Conservation (phyloP, 108 stramenopile species). For the Phaeodactylum tricornutum region DNA sequence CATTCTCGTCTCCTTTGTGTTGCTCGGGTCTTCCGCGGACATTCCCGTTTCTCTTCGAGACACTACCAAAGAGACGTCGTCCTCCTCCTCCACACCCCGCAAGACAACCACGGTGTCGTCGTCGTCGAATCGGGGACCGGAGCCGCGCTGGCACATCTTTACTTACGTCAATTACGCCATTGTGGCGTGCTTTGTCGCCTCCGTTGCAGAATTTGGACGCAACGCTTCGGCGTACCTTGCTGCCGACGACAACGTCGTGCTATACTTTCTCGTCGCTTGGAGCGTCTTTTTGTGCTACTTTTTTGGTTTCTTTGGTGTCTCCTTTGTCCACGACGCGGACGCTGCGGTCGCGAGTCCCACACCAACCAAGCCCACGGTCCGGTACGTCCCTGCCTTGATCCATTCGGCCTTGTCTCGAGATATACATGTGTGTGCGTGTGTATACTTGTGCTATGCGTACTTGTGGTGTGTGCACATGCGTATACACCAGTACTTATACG, state of each 20-base stretch:
- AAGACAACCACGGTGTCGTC: not conserved
- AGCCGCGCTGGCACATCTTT: slow-evolving; percentile 77
- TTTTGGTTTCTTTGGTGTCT: slow-evolving; percentile 95
- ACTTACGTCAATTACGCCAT: slow-evolving; percentile 54
- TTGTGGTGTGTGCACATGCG: too few species aligned
- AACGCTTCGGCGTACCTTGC: slow-evolving; percentile 49
- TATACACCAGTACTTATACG: too few species aligned
- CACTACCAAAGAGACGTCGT: slow-evolving; percentile 2
- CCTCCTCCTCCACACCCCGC: slow-evolving; percentile 1
- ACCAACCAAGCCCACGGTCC: slow-evolving; percentile 1
- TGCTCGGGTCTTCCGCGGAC: slow-evolving; percentile 36
- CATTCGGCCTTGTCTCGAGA: too few species aligned
- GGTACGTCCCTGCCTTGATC: not conserved
- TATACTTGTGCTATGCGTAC: too few species aligned
- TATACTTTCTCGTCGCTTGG: slow-evolving; percentile 68
- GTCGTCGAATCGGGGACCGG: slow-evolving; percentile 16
- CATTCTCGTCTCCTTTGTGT: slow-evolving; percentile 38
- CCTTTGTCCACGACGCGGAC: slow-evolving; percentile 49
- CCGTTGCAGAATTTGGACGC: slow-evolving; percentile 48
- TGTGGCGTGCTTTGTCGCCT: slow-evolving; percentile 33
- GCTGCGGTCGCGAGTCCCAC: not conserved
- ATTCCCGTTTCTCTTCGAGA: slow-evolving; percentile 8
- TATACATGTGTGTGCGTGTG: too few species aligned
- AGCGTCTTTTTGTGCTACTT: slow-evolving; percentile 81
- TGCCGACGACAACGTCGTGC: slow-evolving; percentile 40